Percentiles rank a stretch among this genome's conserved stretches.
Conservation (phyloP, 2,329 filamentous ascomycete species). For the Zymoseptoria passerinii region DNA sequence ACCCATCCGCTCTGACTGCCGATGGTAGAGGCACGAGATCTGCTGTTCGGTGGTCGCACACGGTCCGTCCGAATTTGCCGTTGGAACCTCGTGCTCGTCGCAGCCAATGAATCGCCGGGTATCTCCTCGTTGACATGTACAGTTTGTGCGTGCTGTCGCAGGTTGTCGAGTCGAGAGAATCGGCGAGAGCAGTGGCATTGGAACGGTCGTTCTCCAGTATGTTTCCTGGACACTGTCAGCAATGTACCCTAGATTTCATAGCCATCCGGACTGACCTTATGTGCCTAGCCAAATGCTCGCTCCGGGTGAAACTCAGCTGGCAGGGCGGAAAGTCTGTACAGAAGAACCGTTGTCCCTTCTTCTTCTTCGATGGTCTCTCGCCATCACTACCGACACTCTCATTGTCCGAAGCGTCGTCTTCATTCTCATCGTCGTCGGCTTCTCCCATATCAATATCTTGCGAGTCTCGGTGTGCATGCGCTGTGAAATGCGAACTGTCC, state of each 20-base stretch:
- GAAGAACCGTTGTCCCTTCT: slow-evolving; percentile 92
- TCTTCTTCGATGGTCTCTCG: slow-evolving; percentile 79
- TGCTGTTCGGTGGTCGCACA: slow-evolving; percentile 62
- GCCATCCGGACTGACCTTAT: slow-evolving; percentile 58
- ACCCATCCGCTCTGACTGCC: slow-evolving; percentile 57
- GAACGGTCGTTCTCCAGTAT: slow-evolving; percentile 93
- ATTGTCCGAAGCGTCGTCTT: slow-evolving; percentile 48
- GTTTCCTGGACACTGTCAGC: slow-evolving; percentile 57
- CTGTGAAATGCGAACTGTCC: slow-evolving; percentile 54
- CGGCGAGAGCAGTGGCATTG: slow-evolving; percentile 89
- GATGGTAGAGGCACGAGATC: slow-evolving; percentile 68
- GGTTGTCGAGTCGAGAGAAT: slow-evolving; percentile 89
- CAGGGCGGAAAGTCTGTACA: slow-evolving; percentile 94
- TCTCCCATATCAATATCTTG: slow-evolving; percentile 66
- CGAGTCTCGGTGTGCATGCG: slow-evolving; percentile 49
- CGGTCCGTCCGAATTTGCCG: slow-evolving; percentile 83
- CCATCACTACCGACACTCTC: slow-evolving; percentile 48
- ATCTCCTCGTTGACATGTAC: slow-evolving; percentile 98
- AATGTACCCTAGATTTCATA: background rate
- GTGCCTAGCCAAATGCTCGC: slow-evolving; percentile 88
- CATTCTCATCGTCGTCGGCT: slow-evolving; percentile 65
- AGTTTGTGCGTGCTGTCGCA: slow-evolving; percentile 93
- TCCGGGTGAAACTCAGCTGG: slow-evolving; percentile 87
- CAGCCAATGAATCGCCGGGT: slow-evolving; percentile 83
- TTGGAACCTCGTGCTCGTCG: slow-evolving; percentile 84